Base-by-base conservation (phyloP, 768 basidiomycete genomes). In the Candolleomyces eurysporus region DNA sequence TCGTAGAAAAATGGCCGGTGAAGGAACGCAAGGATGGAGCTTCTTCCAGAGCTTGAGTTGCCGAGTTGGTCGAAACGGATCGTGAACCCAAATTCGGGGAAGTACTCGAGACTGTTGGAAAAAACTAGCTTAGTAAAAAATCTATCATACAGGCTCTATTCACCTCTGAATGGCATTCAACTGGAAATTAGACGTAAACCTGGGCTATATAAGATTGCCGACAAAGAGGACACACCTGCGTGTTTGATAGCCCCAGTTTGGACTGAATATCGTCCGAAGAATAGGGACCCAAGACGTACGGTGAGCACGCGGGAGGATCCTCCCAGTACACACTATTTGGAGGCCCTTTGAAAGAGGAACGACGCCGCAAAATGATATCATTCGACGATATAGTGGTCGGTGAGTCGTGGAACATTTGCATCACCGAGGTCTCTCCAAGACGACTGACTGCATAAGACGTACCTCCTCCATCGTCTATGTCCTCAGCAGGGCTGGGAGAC, bases 1-100 rank as follows among this genome's bases (percentile, higher is more conserved):
- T 56, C 54, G n/a, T 56, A 56, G 40, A 42, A 56, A 17, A 56
- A 42, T 7, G 54, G 54, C 39, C 36, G 54, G 40, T 56, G 22
- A 9, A 56, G 54, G 40, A 56, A 56, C 17, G 40, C 54, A n/a
- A 56, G 36, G 11, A 36, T 36, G 36, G 36, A 8, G 11, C 19
- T 22, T 56, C 19, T 56, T 17, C 54, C 17, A n/a, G 14, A 26
- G 36, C 22, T 19, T 26, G 26, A 26, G 17, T 16, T 30, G 26
- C 40, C 39, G 40, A 56, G n/a, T 13, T 3, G 10, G 6, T n/a
- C 14, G 6, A 56, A 16, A 5, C 21, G 31, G 21, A 42, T 19
- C 39, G 54, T 8, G 13, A 56, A 36, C 19, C 54, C 54, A 40
- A 43, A n/a, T 9, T 17, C 17, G 4, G 54, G 13, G n/a, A 19